Conservation (phyloP, 768 basidiomycete genomes). For the Lactarius sp. region DNA sequence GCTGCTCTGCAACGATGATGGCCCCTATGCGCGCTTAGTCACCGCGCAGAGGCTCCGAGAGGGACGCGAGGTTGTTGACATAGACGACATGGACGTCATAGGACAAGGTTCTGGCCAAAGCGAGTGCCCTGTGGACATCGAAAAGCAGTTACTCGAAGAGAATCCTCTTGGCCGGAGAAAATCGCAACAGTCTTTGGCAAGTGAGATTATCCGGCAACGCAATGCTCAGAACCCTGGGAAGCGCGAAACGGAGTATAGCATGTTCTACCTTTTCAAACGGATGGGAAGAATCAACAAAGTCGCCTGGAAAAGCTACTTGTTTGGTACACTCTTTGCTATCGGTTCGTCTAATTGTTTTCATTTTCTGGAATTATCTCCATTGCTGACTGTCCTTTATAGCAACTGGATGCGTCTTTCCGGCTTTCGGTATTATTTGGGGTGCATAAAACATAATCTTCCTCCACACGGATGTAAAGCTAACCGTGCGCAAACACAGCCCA, state of each 20-base stretch:
- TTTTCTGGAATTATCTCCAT: background rate
- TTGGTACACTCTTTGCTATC: conserved; percentile 48
- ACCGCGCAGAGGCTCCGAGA: conserved; percentile 73
- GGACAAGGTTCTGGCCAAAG: conserved; percentile 1
- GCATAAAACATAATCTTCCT: conserved; percentile 26
- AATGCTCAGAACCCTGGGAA: conserved; percentile 29
- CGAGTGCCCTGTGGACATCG: conserved; percentile 34
- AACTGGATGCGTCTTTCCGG: conserved; percentile 65
- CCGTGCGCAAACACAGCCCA: conserved; percentile 30
- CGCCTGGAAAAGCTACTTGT: conserved; percentile 50
- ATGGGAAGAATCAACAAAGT: conserved; percentile 58
- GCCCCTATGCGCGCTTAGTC: conserved; percentile 68
- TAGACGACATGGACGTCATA: conserved; percentile 19
- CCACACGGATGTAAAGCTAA: background rate
- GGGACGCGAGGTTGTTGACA: conserved; percentile 22
- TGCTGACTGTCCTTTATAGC: conserved; percentile 4
- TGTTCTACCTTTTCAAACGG: conserved; percentile 60
- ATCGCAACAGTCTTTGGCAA: conserved; percentile 57
- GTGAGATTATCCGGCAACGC: conserved; percentile 52
- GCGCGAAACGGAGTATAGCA: conserved; percentile 35
- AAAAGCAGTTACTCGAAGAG: conserved; percentile 52
- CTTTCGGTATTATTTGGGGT: conserved; percentile 61
- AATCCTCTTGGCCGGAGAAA: conserved; percentile 47
- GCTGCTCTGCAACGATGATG: conserved; percentile 40
- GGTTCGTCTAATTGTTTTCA: background rate